Conservation (phyloP, 345 rosid species). For the Hibiscus syriacus region DNA sequence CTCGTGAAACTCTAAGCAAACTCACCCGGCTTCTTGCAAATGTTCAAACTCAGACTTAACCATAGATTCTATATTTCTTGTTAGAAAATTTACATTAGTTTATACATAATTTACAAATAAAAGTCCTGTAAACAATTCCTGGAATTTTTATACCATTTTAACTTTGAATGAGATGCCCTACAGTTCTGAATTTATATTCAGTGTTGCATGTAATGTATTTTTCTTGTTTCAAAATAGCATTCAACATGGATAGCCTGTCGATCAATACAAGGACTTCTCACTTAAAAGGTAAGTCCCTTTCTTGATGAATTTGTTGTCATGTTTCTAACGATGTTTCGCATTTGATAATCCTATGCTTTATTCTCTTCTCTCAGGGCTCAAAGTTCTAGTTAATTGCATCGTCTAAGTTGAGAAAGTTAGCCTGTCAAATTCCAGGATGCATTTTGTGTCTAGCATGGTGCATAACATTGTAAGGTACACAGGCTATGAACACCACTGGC, state of each 20-base stretch:
- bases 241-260: neutral
- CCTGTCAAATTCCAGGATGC: neutral
- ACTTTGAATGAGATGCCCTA: conserved; percentile 4
- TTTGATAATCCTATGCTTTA: neutral
- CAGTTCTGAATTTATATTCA: neutral
- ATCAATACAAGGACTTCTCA: neutral
- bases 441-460: neutral
- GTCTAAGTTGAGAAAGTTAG: neutral
- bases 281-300: neutral
- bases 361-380: neutral
- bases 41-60: conserved; percentile 63
- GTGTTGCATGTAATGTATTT: conserved; percentile 1
- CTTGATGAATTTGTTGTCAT: neutral
- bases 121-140: conserved; percentile 25
- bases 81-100: conserved; percentile 36
- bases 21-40: conserved; percentile 74
- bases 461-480: neutral
- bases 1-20: conserved; percentile 78
- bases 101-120: conserved; percentile 41
- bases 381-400: neutral
- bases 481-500: neutral
- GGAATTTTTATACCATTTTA: conserved; percentile 14
- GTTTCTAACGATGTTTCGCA: neutral
- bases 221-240: neutral
- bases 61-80: conserved; percentile 36